A percentile compares a stretch with the other conserved stretches of the same genome.
Evolutionary conservation across 495 filamentous ascomycete genomes (phyloP).

Genomic region (Penicillium cataractarum): DNA sequence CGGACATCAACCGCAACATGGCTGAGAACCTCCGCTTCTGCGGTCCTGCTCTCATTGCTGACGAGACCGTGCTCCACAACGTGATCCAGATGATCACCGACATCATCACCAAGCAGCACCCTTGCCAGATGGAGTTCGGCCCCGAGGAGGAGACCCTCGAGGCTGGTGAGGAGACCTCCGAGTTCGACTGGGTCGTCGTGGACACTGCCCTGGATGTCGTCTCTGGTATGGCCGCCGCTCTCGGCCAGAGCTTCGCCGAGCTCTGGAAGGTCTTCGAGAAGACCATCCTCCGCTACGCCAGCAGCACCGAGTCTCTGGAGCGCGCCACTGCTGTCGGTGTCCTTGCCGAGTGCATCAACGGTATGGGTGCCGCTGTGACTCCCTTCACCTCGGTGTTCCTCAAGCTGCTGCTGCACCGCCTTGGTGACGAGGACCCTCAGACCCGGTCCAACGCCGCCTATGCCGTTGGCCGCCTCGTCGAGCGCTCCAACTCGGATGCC

Average conservation of each 20-base stretch:
- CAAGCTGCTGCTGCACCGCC: slow-evolving; percentile 81
- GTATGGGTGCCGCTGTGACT: slow-evolving; percentile 78
- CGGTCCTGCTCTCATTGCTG: slow-evolving; percentile 82
- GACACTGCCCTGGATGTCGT: slow-evolving; percentile 92
- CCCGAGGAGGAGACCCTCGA: slow-evolving; percentile 73
- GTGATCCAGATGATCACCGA: slow-evolving; percentile 67
- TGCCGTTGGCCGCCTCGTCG: slow-evolving; percentile 79
- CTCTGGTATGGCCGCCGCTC: slow-evolving; percentile 76
- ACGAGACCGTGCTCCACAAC: slow-evolving; percentile 63
- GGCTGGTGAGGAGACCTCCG: slow-evolving; percentile 78
- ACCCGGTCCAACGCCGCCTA: slow-evolving; percentile 95
- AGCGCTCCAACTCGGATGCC: slow-evolving; percentile 71
- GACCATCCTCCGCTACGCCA: slow-evolving; percentile 83
- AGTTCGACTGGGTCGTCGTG: slow-evolving; percentile 96
- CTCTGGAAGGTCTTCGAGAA: slow-evolving; percentile 94
- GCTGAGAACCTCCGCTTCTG: slow-evolving; percentile 91
- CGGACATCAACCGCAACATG: slow-evolving; percentile 93
- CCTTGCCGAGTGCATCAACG: slow-evolving; percentile 86
- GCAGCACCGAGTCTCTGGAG: slow-evolving; percentile 80
- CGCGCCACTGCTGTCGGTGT: slow-evolving; percentile 87
- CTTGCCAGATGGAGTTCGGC: slow-evolving; percentile 87
- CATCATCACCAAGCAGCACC: slow-evolving; percentile 85
- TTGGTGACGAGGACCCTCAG: slow-evolving; percentile 87
- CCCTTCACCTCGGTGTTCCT: slow-evolving; percentile 75
- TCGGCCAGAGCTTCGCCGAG: slow-evolving; percentile 80